Conservation (phyloP, 805 yeast species). For the Myxozyma geophila region DNA sequence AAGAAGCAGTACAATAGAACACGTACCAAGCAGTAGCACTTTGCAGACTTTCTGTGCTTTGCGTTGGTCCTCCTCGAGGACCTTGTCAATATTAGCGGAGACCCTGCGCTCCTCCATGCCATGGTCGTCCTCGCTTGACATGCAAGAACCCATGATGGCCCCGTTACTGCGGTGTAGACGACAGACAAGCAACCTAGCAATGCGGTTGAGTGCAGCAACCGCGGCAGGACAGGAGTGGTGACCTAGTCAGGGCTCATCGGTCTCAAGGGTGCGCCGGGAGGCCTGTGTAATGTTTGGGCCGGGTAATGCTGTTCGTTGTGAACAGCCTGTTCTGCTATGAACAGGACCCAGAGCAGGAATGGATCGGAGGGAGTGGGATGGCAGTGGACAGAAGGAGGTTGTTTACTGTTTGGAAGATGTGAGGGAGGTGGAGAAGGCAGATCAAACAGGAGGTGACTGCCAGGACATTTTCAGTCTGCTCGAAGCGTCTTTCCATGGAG, state of each 20-base stretch:
- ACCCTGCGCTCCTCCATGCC: conserved; percentile 27
- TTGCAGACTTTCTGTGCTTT: conserved; percentile 58
- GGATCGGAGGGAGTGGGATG: too few species aligned
- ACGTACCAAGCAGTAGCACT: conserved; percentile 57
- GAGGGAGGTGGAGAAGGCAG: too few species aligned
- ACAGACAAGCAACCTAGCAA: neutral
- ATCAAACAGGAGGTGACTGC: too few species aligned
- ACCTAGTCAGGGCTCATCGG: neutral
- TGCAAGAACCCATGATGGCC: conserved; percentile 29
- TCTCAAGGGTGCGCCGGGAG: neutral
- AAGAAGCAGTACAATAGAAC: neutral
- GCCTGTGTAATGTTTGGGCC: neutral
- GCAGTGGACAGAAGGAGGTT: neutral
- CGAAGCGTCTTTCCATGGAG: too few species aligned
- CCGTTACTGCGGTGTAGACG: neutral
- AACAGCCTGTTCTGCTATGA: neutral
- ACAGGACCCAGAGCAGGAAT: neutral
- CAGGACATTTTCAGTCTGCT: too few species aligned
- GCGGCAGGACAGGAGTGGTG: neutral
- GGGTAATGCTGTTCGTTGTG: neutral
- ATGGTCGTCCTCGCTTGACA: conserved; percentile 19
- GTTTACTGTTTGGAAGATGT: neutral
- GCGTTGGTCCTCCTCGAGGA: conserved; percentile 36
- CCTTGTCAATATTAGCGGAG: conserved; percentile 31
- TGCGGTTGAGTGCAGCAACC: neutral